Conservation (phyloP, 371 early-diverging fungal species). For the Mortierella sp. region DNA sequence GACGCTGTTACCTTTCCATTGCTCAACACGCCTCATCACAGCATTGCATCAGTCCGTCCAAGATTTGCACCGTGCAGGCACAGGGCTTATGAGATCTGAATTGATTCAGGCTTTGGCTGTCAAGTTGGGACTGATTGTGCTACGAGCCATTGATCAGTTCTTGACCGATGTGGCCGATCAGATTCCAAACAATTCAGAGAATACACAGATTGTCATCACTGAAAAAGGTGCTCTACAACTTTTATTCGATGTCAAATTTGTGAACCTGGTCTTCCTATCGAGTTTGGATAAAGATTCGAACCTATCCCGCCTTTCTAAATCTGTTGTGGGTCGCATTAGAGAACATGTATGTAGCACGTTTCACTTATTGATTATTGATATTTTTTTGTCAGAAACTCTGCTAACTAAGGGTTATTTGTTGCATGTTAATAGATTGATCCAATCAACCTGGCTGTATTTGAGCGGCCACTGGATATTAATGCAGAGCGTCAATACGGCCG, state of each 20-base stretch:
- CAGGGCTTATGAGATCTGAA: slow-evolving; percentile 38
- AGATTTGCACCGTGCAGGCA: slow-evolving; percentile 62
- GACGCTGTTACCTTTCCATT: slow-evolving; percentile 62
- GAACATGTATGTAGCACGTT: slow-evolving; percentile 51
- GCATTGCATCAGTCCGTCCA: slow-evolving; percentile 61
- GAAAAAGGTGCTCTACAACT: slow-evolving; percentile 69
- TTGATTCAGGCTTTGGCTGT: slow-evolving; percentile 31
- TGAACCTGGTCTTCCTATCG: slow-evolving; percentile 56
- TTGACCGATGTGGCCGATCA: slow-evolving; percentile 19
- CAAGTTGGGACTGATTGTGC: slow-evolving; percentile 11
- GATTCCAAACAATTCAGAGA: slow-evolving; percentile 7
- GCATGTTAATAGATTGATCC: slow-evolving; percentile 63
- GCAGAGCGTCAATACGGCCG: slow-evolving; percentile 65
- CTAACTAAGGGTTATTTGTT: background rate
- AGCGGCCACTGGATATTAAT: slow-evolving; percentile 59
- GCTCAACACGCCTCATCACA: slow-evolving; percentile 58
- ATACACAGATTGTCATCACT: slow-evolving; percentile 27
- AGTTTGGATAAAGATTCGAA: slow-evolving; percentile 24
- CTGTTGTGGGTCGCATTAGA: slow-evolving; percentile 37
- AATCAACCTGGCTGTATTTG: slow-evolving; percentile 67
- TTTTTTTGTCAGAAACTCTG: background rate
- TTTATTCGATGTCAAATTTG: slow-evolving; percentile 65
- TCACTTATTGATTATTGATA: background rate
- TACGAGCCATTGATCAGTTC: slow-evolving; percentile 26
- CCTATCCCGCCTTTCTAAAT: slow-evolving; percentile 2